phyloP scores from a whole-genome alignment of 78 protist genomes.

The Dictyostelium intermedium region DNA sequence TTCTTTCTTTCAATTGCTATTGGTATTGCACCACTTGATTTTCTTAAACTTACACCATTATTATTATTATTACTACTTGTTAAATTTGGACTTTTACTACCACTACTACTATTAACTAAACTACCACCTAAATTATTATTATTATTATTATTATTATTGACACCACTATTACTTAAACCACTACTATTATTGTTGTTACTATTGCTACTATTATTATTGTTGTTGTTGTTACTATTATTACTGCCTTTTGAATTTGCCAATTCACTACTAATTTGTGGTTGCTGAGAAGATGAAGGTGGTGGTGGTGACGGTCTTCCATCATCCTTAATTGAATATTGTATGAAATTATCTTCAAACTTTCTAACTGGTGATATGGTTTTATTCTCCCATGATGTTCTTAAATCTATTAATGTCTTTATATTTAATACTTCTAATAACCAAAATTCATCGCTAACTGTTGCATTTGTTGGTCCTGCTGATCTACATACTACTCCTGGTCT shows the following conservation, averaged over 20 bases:
- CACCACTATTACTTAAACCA: background rate
- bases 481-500: slow-evolving; percentile 62
- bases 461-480: slow-evolving; percentile 70
- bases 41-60: background rate
- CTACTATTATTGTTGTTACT: background rate
- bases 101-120: background rate
- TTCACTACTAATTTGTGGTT: background rate
- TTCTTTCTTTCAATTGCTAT: background rate
- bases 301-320: slow-evolving; percentile 2
- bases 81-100: background rate
- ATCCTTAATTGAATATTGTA: slow-evolving; percentile 45
- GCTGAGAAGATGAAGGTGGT: background rate
- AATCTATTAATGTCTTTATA: slow-evolving; percentile 59
- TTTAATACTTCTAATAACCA: slow-evolving; percentile 53
- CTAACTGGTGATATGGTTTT: slow-evolving; percentile 75
- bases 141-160: background rate
- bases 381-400: slow-evolving; percentile 75
- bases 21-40: background rate
- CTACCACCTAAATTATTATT: background rate
- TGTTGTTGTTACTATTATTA: background rate
- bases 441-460: slow-evolving; percentile 60
- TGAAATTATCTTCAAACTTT: slow-evolving; percentile 75
- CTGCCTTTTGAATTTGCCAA: background rate
- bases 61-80: background rate
- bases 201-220: background rate